Conservation (phyloP, 805 yeast species). For the Kluyveromyces starmeri region DNA sequence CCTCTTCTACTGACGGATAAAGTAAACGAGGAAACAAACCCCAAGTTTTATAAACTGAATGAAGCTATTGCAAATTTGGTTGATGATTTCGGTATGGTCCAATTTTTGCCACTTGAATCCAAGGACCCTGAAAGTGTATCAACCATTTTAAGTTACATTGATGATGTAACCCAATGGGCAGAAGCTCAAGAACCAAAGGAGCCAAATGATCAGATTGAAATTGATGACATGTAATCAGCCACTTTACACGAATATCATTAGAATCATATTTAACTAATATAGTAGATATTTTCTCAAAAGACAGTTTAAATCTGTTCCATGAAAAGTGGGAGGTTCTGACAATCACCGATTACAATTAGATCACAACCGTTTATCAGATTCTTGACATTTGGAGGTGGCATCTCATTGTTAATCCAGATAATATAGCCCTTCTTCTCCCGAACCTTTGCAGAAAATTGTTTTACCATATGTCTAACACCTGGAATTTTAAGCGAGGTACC, state of each 20-base stretch:
- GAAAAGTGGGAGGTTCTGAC: constrained; percentile 43
- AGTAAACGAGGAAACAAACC: constrained; percentile 42
- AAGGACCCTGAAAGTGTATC: constrained; percentile 67
- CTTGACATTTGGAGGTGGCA: constrained; percentile 41
- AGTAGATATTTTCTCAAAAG: too few relatives aligned
- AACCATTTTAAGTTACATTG: constrained; percentile 82
- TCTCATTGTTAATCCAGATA: constrained; percentile 53
- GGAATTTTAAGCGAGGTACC: constrained; percentile 84
- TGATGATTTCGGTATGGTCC: constrained; percentile 98
- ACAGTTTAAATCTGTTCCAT: too few relatives aligned
- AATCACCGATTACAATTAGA: constrained; percentile 53
- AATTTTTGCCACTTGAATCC: constrained; percentile 82
- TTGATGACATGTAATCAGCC: constrained; percentile 44
- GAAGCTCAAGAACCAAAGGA: constrained; percentile 96
- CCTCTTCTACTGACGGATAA: constrained; percentile 58
- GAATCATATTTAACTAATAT: too few relatives aligned
- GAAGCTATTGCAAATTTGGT: constrained; percentile 79
- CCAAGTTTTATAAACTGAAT: constrained; percentile 63
- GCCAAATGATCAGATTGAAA: constrained; percentile 67
- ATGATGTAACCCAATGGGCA: constrained; percentile 96
- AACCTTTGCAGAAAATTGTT: constrained; percentile 50
- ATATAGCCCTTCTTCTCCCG: constrained; percentile 50
- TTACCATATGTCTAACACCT: constrained; percentile 54
- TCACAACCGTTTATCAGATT: constrained; percentile 47
- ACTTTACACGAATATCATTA: too few relatives aligned